Evolutionary conservation across 2,329 filamentous ascomycete genomes (phyloP).

Genomic region (Coccinonectria pachysandricola): DNA sequence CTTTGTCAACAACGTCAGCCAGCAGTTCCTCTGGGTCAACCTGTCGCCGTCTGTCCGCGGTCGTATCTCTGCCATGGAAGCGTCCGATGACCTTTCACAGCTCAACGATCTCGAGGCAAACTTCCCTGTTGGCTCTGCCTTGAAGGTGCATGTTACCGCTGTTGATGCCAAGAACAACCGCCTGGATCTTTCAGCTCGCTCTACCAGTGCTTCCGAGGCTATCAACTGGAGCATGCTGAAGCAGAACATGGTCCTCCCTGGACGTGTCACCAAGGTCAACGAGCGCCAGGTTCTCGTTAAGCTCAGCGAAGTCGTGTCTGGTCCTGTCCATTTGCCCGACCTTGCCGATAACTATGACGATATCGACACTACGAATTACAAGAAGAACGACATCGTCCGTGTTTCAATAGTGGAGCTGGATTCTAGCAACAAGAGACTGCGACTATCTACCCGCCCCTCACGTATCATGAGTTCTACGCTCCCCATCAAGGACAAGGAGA

Average conservation of each 20-base stretch:
- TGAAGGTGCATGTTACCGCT: slow-evolving; percentile 67
- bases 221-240: slow-evolving; percentile 63
- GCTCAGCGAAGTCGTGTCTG: slow-evolving; percentile 69
- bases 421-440: slow-evolving; percentile 70
- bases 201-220: slow-evolving; percentile 34
- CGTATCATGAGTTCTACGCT: slow-evolving; percentile 80
- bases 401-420: slow-evolving; percentile 81
- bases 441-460: slow-evolving; percentile 75
- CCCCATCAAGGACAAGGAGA: slow-evolving; percentile 69
- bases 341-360: slow-evolving; percentile 78
- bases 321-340: slow-evolving; percentile 72
- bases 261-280: slow-evolving; percentile 73
- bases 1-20: slow-evolving; percentile 81
- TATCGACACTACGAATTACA: slow-evolving; percentile 63
- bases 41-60: slow-evolving; percentile 81
- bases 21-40: slow-evolving; percentile 81
- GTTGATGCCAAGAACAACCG: slow-evolving; percentile 64
- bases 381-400: slow-evolving; percentile 76
- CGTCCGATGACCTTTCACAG: slow-evolving; percentile 75
- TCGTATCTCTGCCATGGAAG: slow-evolving; percentile 69
- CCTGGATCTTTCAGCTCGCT: slow-evolving; percentile 73
- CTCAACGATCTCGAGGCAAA: slow-evolving; percentile 65
- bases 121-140: slow-evolving; percentile 83
- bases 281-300: slow-evolving; percentile 80
- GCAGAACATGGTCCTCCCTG: slow-evolving; percentile 71